Evolutionary conservation across 192 early-diverging fungal genomes (phyloP), one percentile per base, ranked within the genome.

Genomic region (Geosiphon pyriformis): DNA sequence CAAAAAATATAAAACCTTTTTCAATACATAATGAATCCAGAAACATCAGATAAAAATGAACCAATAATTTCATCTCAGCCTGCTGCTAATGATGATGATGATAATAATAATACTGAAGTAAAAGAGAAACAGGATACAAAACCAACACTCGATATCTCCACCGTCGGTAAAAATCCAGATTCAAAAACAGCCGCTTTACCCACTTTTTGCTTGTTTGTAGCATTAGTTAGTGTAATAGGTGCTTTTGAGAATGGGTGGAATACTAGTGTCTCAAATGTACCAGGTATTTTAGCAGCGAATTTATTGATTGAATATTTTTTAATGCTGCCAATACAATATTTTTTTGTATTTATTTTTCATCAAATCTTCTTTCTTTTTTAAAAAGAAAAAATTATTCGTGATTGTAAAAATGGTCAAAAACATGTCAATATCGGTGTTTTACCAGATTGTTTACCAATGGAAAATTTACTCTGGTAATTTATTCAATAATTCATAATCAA

Each of bases 361-460:
- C 18, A 2, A 10, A 26, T 53, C 29, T 2, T 53, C 20, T 1
- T 25, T 22, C 10, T 25, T 22, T n/a, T n/a, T n/a, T n/a, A n/a
- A n/a, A n/a, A n/a, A 53, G 51, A 53, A 53, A 20, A 53, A 53
- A 53, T 23, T 10, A 53, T 53, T 3, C 22, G 51, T 26, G 42
- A 63, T 35, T 75, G 74, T 59, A 29, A 46, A 0, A 61, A 59
- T 35, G 72, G 72, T 10, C 65, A 55, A 7, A 61, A 64, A 30
- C 23, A 51, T 18, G 20, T 17, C 23, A 22, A 49, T 17, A 68
- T 32, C 20, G n/a, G 27, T 4, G 22, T 48, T 23, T 34, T 76
- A 11, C 68, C 70, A 59, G 66, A 68, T 12, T 76, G 74, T 59
- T 53, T 76, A 33, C 74, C 74, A 17, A 76, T 76, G 74, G 12